Evolutionary conservation across 1,139 yeast species (phyloP), one percentile per base, ranked within the genome.

Genomic region (Candida tetrigidarum): DNA sequence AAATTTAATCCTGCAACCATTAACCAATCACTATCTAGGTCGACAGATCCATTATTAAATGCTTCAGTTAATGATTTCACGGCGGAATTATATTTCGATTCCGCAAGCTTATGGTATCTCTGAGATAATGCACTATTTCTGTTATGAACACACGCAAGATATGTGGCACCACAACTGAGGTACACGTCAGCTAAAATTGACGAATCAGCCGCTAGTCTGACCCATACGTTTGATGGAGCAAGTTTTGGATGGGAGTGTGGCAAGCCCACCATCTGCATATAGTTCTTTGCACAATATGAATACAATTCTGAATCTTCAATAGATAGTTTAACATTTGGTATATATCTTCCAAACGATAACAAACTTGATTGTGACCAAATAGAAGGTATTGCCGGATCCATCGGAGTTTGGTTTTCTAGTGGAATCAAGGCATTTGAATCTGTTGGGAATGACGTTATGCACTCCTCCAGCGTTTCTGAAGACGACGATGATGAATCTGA

Each of bases 121-220:
- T 14, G n/a, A 4, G 48, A 27, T 16, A 42, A 25, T 22, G 35
- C 33, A 8, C 7, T 15, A 22, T 39, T 30, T 12, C 33, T 35
- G 27, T 28, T 23, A 18, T 39, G 45, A 19, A 37, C 46, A 25
- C 39, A 44, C 18, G 49, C 39, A 26, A 48, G 26, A 26, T 46
- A 42, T 6, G 47, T 37, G 5, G 51, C 51, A 2, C 51, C 51
- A 36, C 49, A 48, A 33, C 51, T 40, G 22, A 46, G 34, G 20
- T 35, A 46, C n/a, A 48, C 41, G 19, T 48, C 48, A 5, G 45
- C 41, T 5, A 48, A 39, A 8, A 46, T 43, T 6, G 37, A 26
- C 2, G 48, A 46, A n/a, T 44, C 41, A 2, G 43, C 30, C 7
- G 39, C 39, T 19, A 48, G 18, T n/a, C 42, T 12, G 12, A 46